phyloP scores from a whole-genome alignment of 2,329 filamentous ascomycete genomes.

The Lachnellula willkommii region DNA sequence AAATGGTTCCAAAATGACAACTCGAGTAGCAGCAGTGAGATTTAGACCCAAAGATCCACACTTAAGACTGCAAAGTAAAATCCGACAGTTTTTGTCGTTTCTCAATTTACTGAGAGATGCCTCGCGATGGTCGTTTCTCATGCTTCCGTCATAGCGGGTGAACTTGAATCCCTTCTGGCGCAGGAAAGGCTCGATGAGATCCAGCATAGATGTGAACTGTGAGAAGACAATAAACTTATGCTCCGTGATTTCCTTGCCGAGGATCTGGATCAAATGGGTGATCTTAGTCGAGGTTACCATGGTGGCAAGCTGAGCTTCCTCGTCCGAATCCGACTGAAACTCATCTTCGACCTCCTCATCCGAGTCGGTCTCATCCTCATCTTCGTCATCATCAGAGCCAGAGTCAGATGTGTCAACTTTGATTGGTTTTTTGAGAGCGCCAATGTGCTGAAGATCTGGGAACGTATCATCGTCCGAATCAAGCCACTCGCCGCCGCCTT shows the following conservation, averaged over 20 bases:
- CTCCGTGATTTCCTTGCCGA: constrained; percentile 68
- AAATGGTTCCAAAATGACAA: constrained; percentile 94
- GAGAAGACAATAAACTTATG: constrained; percentile 99
- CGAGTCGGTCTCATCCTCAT: constrained; percentile 10
- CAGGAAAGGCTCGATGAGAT: constrained; percentile 91
- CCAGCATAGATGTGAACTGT: constrained; percentile 96
- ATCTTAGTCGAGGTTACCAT: constrained; percentile 84
- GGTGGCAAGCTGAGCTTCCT: constrained; percentile 41
- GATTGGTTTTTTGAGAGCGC: constrained; percentile 24
- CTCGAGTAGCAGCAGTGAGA: constrained; percentile 84
- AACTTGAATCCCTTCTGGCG: constrained; percentile 67
- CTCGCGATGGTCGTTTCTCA: constrained; percentile 90
- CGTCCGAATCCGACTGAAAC: constrained; percentile 30
- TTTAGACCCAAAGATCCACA: constrained; percentile 92
- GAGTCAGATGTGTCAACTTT: constrained; percentile 27
- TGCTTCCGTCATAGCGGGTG: constrained; percentile 88
- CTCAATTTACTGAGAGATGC: constrained; percentile 74
- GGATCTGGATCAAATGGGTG: constrained; percentile 72
- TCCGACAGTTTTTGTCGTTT: constrained; percentile 66
- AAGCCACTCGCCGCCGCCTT: constrained; percentile 78
- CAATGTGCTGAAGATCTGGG: constrained; percentile 33
- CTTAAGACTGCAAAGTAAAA: constrained; percentile 88
- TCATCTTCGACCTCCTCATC: constrained; percentile 33
- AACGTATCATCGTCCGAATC: constrained; percentile 50
- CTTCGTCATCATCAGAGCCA: constrained; percentile 26